Base-by-base conservation (phyloP, 495 filamentous ascomycete species). In the Clohesyomyces aquaticus region DNA sequence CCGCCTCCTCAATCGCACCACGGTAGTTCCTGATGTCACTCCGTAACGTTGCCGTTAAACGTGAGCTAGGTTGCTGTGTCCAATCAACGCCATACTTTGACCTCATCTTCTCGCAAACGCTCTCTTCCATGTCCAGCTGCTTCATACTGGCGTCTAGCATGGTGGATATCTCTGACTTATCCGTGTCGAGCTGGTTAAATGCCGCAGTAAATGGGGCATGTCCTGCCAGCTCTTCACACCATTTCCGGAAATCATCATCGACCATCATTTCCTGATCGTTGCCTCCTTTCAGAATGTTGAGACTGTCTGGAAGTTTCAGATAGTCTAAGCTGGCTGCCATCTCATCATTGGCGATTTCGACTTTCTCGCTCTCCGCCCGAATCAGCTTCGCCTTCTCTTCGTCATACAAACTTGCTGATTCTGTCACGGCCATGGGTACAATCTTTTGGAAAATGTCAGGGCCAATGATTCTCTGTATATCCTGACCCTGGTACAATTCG, bases 31-130 rank as follows among this genome's bases (percentile, higher is more conserved):
- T 81, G 53, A 97, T 86, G 72, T 98, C 95, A 49, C 85, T 87
- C 53, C 92, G 83, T 28, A 98, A 80, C 0, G 93, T 98, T 1
- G 87, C 85, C 3, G 93, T 98, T 22, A 98, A 82, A 63, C 91
- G 81, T 29, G 88, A 88, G 71, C 92, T 96, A 22, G 95, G 95
- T 69, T 98, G 94, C 73, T 98, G 94, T 19, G 90, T 96, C 94
- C 94, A 98, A 47, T 97, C 94, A 11, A 79, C 82, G 28, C 94
- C 93, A 73, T 97, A 97, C 75, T 98, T 98, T 1, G 92, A 95
- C 52, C 94, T 85, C 94, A 98, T 98, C 80, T 96, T 97, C 76
- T 98, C 94, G 74, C 94, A 98, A 4, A 98, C 92, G 57, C 89
- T 94, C 77, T 97, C 95, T 74, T 98, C 94, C 84, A 93, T 87